Base-by-base conservation (phyloP, 148 eudicot genomes). In the Euryodendron excelsum region DNA sequence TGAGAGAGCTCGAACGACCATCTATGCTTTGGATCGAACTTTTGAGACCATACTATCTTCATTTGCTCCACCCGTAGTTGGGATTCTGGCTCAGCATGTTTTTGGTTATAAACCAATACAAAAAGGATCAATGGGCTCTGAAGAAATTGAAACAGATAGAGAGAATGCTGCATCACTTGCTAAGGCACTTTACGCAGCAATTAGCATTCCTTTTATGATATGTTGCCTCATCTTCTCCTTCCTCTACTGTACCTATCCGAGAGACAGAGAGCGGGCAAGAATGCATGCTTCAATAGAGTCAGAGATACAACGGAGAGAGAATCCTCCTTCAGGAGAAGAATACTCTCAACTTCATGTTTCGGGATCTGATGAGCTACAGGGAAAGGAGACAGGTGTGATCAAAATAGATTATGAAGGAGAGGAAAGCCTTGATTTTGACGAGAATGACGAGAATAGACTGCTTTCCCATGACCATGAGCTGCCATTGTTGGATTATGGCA, bases 11-110 rank as follows among this genome's bases (percentile, higher is more conserved):
- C n/a, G n/a, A n/a, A 93, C 99, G 20, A 90, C 92, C 70, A 86
- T 95, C 73, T 95, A 95, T 59, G 99, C 99, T 39, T 82, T 95
- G 83, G 99, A 95, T 79, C 90, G 94, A 66, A 91, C 99, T 36
- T 93, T 95, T 30, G 99, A 96, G 81, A 83, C 98, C 1, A 76
- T 96, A 76, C 82, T 96, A 39, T 82, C 99, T 36, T 93, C 99
- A 52, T 93, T 93, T 88, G 98, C 98, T 73, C 99, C 99, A 10
- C 97, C 97, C 1, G 72, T 89, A 27, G 99, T n/a, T n/a, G n/a
- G n/a, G n/a, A n/a, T n/a, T n/a, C n/a, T n/a, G n/a, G n/a, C n/a
- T n/a, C n/a, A n/a, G n/a, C n/a, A n/a, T n/a, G n/a, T n/a, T n/a
- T n/a, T n/a, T n/a, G n/a, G n/a, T n/a, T n/a, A n/a, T n/a, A n/a